Evolutionary conservation across 352 stramenopile genomes (phyloP).

Genomic region (Phytophthora pinifolia): DNA sequence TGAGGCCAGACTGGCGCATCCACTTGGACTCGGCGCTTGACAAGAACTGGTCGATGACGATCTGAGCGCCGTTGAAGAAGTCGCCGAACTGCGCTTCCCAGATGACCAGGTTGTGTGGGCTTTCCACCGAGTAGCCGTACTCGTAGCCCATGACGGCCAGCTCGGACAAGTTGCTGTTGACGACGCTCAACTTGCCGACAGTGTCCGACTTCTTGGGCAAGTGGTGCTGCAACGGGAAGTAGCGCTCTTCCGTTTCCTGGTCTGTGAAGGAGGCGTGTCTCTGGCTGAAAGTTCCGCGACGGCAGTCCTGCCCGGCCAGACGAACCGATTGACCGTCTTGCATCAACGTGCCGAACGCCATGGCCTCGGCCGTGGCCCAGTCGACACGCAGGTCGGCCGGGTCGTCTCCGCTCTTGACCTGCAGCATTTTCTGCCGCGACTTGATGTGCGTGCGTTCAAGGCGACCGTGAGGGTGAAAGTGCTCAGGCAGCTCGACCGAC

Average conservation of each 20-base stretch:
- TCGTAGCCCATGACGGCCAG: slow-evolving; percentile 89
- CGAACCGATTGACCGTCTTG: slow-evolving; percentile 82
- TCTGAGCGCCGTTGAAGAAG: slow-evolving; percentile 89
- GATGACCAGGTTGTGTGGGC: slow-evolving; percentile 77
- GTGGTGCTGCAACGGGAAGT: slow-evolving; percentile 75
- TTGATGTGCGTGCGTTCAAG: slow-evolving; percentile 82
- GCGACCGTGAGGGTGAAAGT: slow-evolving; percentile 63
- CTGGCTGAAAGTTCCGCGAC: slow-evolving; percentile 89
- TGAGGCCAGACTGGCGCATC: slow-evolving; percentile 85
- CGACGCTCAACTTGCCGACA: slow-evolving; percentile 53
- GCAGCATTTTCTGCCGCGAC: slow-evolving; percentile 71
- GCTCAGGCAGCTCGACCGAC: slow-evolving; percentile 59
- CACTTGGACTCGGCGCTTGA: slow-evolving; percentile 88
- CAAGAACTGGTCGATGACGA: slow-evolving; percentile 90
- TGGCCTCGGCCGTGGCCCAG: slow-evolving; percentile 87
- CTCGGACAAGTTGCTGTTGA: slow-evolving; percentile 87
- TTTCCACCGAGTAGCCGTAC: slow-evolving; percentile 89
- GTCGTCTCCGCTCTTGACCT: slow-evolving; percentile 28
- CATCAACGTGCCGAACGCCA: slow-evolving; percentile 88
- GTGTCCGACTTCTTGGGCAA: slow-evolving; percentile 36
- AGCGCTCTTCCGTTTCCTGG: slow-evolving; percentile 71
- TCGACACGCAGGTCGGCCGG: slow-evolving; percentile 63
- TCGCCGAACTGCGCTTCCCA: slow-evolving; percentile 93
- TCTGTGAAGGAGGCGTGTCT: slow-evolving; percentile 87
- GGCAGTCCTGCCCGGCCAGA: slow-evolving; percentile 86